These are phyloP conservation scores for Reticulascus tulasneorum DNA, from an alignment of 2,329 filamentous ascomycete species.

Conservation along the genomic window DNA sequence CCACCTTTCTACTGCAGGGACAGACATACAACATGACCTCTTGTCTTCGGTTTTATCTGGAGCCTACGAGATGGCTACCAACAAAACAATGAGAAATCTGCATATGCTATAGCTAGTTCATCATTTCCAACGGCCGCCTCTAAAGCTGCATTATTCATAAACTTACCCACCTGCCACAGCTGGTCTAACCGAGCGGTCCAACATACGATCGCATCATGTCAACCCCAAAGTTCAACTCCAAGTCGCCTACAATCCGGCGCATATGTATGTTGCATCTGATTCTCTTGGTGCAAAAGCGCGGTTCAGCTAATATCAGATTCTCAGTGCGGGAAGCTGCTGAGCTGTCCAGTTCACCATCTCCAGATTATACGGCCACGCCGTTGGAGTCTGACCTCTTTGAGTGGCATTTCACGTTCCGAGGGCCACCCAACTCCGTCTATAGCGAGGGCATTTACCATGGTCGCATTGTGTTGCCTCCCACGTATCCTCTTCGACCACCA, in stretches of 20 bases:
- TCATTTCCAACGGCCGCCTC: too few species aligned
- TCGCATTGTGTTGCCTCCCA: slow-evolving; percentile 82
- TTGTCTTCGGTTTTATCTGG: too few species aligned
- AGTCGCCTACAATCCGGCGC: slow-evolving; percentile 79
- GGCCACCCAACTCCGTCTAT: slow-evolving; percentile 78
- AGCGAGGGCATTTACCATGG: slow-evolving; percentile 87
- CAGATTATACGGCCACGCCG: slow-evolving; percentile 81
- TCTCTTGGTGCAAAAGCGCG: neutral
- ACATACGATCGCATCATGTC: slow-evolving; percentile 28
- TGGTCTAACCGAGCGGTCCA: too few species aligned
- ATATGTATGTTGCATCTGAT: slow-evolving; percentile 55
- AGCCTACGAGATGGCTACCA: too few species aligned
- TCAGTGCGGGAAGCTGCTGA: slow-evolving; percentile 87
- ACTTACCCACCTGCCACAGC: too few species aligned
- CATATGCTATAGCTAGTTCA: too few species aligned
- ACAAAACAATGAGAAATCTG: too few species aligned
- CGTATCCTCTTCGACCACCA: slow-evolving; percentile 87
- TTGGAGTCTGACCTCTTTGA: slow-evolving; percentile 90
- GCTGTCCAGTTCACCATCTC: slow-evolving; percentile 72
- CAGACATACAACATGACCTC: too few species aligned
- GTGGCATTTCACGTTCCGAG: slow-evolving; percentile 98
- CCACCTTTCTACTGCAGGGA: too few species aligned
- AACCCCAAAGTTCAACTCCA: slow-evolving; percentile 59
- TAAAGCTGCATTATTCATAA: too few species aligned
- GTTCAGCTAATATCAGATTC: neutral